Evolutionary conservation across 306 rosid genomes (phyloP), one percentile per base, ranked within the genome.

Genomic region (Pueraria montana): DNA sequence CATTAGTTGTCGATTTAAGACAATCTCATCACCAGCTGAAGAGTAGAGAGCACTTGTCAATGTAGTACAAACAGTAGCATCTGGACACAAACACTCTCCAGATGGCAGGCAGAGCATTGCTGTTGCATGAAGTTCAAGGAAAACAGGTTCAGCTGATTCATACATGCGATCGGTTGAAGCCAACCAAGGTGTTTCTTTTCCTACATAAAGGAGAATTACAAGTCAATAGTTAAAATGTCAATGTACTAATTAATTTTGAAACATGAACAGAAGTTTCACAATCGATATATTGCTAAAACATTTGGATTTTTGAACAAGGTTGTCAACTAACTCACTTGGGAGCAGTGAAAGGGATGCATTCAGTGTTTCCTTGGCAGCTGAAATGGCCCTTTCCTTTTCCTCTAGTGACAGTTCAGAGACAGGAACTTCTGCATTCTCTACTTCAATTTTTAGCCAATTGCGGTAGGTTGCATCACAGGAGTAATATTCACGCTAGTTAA

Each of bases 401-500:
- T 94, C 99, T 52, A 32, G 55, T 80, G 99, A 94, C 70, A 94
- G 92, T 30, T 92, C 91, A 55, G 86, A 59, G 34, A 78, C 83
- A 68, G 92, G 79, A 82, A 88, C 91, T 82, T 92, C 98, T 23
- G 91, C 87, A 84, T 88, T 94, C 89, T 94, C 97, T 64, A 91
- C 61, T 85, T 94, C 97, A 87, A 90, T 80, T 92, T 94, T 90
- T 80, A 96, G 97, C 99, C 99, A 96, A 80, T 89, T 93, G 88
- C 97, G 99, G 84, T 96, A 96, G 87, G 93, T 96, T 85, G 98
- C 97, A 74, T 96, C 99, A 86, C 98, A 91, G 76, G 98, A 94
- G 87, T 94, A 94, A 86, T 92, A 96, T 82, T 91, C 99, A 24
- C 91, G 94, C 98, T 94, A 87, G 72, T 86, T 55, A 79, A 82